Conservation (phyloP, 2,329 filamentous ascomycete genomes). For the Penicillium hordei region DNA sequence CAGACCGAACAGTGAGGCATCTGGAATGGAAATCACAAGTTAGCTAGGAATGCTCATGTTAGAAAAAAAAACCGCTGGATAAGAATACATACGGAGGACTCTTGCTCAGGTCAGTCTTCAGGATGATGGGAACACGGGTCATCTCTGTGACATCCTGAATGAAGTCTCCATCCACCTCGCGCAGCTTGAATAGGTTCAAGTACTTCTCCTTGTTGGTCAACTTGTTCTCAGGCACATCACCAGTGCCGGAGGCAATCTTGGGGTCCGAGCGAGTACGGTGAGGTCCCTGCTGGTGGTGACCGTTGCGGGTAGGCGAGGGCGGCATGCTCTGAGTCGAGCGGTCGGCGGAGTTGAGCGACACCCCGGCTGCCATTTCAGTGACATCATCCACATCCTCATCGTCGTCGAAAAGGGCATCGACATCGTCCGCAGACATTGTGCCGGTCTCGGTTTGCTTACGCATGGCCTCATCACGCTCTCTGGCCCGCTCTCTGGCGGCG, state of each 20-base stretch:
- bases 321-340: slow-evolving; percentile 94
- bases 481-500: slow-evolving; percentile 74
- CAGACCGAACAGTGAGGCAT: slow-evolving; percentile 52
- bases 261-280: slow-evolving; percentile 92
- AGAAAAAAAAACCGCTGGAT: neutral
- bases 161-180: slow-evolving; percentile 91
- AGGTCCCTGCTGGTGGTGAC: slow-evolving; percentile 65
- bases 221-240: slow-evolving; percentile 73
- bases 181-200: slow-evolving; percentile 79
- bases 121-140: slow-evolving; percentile 93
- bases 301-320: slow-evolving; percentile 78
- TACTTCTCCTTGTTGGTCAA: slow-evolving; percentile 96
- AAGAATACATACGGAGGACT: slow-evolving; percentile 86
- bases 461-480: slow-evolving; percentile 85
- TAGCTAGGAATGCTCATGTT: neutral
- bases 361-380: slow-evolving; percentile 87
- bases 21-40: slow-evolving; percentile 24
- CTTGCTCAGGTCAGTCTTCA: slow-evolving; percentile 98
- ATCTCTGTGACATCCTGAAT: slow-evolving; percentile 99
- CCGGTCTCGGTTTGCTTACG: slow-evolving; percentile 93
- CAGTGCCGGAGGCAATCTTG: slow-evolving; percentile 69
- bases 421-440: slow-evolving; percentile 88
- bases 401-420: slow-evolving; percentile 93
- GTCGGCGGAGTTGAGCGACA: slow-evolving; percentile 72
- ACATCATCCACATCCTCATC: slow-evolving; percentile 84